Evolutionary conservation across 2,329 filamentous ascomycete genomes (phyloP).

Genomic region (Trichoderma koningiopsis): DNA sequence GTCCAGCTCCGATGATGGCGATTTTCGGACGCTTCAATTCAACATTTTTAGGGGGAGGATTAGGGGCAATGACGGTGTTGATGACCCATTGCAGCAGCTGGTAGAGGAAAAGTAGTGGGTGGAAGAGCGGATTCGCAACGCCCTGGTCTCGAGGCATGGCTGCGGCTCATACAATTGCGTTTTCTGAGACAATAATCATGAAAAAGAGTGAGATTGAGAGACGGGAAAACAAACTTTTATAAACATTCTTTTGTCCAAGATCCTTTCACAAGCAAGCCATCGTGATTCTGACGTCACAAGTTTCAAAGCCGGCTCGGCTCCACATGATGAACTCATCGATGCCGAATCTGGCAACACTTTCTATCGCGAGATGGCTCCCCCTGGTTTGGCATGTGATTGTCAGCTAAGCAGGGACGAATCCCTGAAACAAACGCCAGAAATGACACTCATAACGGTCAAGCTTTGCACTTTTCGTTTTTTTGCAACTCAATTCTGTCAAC

Average conservation of each 20-base stretch:
- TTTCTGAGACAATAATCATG: background rate
- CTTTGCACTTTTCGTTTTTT: background rate
- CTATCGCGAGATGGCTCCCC: background rate
- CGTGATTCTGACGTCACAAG: conserved; percentile 35
- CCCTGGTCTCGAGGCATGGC: conserved; percentile 14
- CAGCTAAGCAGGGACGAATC: background rate
- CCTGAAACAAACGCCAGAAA: conserved; percentile 1
- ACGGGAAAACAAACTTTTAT: background rate
- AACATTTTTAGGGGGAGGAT: conserved; percentile 61
- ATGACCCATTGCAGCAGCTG: conserved; percentile 66
- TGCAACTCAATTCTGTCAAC: background rate
- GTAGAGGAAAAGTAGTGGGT: conserved; percentile 64
- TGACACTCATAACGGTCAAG: background rate
- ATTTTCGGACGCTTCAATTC: conserved; percentile 64
- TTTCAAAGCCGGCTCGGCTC: conserved; percentile 23
- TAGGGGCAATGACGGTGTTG: conserved; percentile 67
- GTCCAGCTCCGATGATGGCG: conserved; percentile 69
- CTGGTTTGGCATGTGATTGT: conserved; percentile 24
- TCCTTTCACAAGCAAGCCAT: background rate
- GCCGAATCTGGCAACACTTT: background rate
- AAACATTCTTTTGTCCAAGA: background rate
- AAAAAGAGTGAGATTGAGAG: background rate
- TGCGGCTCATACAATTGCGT: background rate
- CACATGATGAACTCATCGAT: conserved; percentile 24
- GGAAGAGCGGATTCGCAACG: conserved; percentile 46